These are phyloP conservation scores for Lentinula novae-zelandiae DNA, from an alignment of 1,284 basidiomycete species.

Conservation along the genomic window DNA sequence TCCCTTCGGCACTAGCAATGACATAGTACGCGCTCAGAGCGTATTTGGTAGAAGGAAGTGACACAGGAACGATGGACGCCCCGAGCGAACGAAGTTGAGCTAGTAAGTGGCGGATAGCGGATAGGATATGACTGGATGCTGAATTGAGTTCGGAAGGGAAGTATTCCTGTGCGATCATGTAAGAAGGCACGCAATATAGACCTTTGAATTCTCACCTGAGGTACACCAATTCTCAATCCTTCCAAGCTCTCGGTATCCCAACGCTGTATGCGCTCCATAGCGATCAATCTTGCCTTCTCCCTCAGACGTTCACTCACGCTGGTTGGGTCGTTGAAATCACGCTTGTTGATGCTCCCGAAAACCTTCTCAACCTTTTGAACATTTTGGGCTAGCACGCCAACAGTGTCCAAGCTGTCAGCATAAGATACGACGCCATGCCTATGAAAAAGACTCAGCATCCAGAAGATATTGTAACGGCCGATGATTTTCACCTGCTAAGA, in stretches of 20 bases:
- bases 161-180: constrained; percentile 55
- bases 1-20: constrained; percentile 90
- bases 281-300: neutral
- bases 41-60: constrained; percentile 73
- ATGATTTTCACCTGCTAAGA: constrained; percentile 62
- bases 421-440: constrained; percentile 93
- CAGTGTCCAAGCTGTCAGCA: constrained; percentile 93
- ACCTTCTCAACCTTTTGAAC: constrained; percentile 49
- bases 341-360: constrained; percentile 64
- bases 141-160: constrained; percentile 72
- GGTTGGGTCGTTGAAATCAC: constrained; percentile 82
- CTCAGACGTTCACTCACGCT: constrained; percentile 37
- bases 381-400: constrained; percentile 74
- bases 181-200: neutral
- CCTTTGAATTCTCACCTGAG: constrained; percentile 26
- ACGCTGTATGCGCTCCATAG: neutral
- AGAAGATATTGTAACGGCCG: neutral
- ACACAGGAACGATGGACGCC: constrained; percentile 71
- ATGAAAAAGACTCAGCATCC: neutral
- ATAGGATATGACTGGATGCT: constrained; percentile 31
- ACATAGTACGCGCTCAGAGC: constrained; percentile 95
- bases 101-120: constrained; percentile 48
- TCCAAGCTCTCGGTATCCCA: neutral
- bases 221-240: constrained; percentile 53
- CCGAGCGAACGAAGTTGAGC: constrained; percentile 53